phyloP scores from a whole-genome alignment of 768 basidiomycete genomes.

The Mrakia hoshinonis region DNA sequence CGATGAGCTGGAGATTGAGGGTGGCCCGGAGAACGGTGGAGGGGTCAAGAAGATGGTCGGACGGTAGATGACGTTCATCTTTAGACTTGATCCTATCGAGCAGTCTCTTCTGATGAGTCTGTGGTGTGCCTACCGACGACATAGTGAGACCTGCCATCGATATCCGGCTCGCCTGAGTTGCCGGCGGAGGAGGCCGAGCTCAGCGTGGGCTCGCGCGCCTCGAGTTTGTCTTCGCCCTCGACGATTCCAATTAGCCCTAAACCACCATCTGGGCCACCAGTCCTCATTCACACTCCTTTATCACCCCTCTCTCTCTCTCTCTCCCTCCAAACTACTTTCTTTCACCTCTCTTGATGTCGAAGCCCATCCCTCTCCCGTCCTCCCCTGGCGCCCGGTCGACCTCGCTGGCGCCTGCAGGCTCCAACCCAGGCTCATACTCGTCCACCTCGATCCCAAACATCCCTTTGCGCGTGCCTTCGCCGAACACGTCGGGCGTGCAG shows the following conservation, averaged over 20 bases:
- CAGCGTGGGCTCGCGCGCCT: too few species aligned
- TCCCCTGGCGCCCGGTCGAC: neutral
- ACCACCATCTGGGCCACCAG: too few species aligned
- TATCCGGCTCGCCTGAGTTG: too few species aligned
- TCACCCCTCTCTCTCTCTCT: neutral
- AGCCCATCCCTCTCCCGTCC: neutral
- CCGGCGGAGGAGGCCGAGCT: too few species aligned
- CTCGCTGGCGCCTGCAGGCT: neutral
- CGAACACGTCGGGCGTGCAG: neutral
- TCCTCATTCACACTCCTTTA: neutral
- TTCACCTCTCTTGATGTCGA: neutral
- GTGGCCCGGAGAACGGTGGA: neutral
- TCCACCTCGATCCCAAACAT: conserved; percentile 5
- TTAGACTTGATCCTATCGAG: too few species aligned
- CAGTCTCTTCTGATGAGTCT: too few species aligned
- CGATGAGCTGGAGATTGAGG: conserved; percentile 12
- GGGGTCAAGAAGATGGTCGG: conserved; percentile 2
- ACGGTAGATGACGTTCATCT: neutral
- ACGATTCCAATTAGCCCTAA: too few species aligned
- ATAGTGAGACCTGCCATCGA: too few species aligned
- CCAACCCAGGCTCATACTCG: neutral
- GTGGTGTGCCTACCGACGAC: too few species aligned
- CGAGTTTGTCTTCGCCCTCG: too few species aligned
- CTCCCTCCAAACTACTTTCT: neutral
- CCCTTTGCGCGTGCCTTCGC: conserved; percentile 1